Evolutionary conservation across 768 basidiomycete species (phyloP).

Genomic region (Mycena filopes): DNA sequence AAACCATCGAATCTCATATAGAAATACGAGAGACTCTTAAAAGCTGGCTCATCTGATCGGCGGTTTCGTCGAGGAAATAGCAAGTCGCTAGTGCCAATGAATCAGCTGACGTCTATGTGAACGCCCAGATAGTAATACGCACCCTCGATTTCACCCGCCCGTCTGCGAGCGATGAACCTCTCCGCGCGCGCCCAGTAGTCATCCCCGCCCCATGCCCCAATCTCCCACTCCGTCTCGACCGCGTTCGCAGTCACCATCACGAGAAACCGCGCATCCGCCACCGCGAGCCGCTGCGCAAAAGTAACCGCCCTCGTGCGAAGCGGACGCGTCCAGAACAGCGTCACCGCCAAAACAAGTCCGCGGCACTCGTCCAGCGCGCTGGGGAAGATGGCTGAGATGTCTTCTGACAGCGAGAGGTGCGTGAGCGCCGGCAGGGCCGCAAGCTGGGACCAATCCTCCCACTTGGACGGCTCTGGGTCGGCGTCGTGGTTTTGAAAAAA

Average conservation of each 20-base stretch:
- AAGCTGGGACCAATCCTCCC: background rate
- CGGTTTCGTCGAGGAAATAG: no score
- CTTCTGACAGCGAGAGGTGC: background rate
- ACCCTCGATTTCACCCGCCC: background rate
- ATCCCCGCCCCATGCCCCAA: background rate
- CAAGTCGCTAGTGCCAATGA: no score
- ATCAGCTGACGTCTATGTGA: no score
- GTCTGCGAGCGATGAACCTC: background rate
- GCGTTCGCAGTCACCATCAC: background rate
- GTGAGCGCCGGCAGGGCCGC: background rate
- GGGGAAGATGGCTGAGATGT: background rate
- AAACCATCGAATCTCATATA: no score
- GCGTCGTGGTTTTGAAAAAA: background rate
- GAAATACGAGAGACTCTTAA: no score
- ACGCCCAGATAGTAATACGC: no score
- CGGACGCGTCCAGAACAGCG: background rate
- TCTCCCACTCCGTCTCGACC: background rate
- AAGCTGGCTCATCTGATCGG: no score
- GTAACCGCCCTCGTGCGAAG: background rate
- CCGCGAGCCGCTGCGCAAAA: background rate
- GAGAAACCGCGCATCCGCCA: background rate
- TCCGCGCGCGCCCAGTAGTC: background rate
- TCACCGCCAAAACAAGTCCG: background rate
- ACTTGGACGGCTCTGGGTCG: background rate
- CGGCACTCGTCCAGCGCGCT: background rate